phyloP scores from a whole-genome alignment of 192 early-diverging fungal genomes.

The Coemansia sp. region DNA sequence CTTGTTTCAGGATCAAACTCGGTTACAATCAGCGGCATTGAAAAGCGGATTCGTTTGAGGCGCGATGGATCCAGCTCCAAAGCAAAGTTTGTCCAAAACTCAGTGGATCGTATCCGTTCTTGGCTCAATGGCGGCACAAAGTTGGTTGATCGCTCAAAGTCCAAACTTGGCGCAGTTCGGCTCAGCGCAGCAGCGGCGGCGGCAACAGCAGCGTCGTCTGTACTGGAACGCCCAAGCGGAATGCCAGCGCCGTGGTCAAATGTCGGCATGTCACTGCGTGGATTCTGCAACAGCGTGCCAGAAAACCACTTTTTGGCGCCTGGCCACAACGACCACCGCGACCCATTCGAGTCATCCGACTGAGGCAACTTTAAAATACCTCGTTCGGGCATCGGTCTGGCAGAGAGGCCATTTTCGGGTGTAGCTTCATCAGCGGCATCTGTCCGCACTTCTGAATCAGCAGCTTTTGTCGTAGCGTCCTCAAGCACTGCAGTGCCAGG shows the following conservation, averaged over 20 bases:
- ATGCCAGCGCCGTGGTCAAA: constrained; percentile 50
- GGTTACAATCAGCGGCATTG: constrained; percentile 56
- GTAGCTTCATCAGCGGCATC: not conserved
- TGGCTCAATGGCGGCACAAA: constrained; percentile 51
- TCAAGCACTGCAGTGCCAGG: not conserved
- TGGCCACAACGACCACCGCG: constrained; percentile 49
- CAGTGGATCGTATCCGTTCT: constrained; percentile 53
- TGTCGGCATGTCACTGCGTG: constrained; percentile 10
- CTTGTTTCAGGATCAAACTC: constrained; percentile 48
- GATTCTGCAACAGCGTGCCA: constrained; percentile 13
- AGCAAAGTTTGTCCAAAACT: constrained; percentile 54
- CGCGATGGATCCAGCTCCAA: constrained; percentile 47
- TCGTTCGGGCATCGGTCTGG: constrained; percentile 21
- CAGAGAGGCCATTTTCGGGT: not conserved
- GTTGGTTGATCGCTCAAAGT: constrained; percentile 49
- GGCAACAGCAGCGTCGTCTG: not conserved
- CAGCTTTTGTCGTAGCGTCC: not conserved
- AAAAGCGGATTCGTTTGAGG: constrained; percentile 53
- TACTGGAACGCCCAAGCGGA: constrained; percentile 17
- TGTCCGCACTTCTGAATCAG: not conserved
- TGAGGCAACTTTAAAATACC: constrained; percentile 51
- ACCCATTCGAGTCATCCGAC: constrained; percentile 22
- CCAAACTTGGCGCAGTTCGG: constrained; percentile 47
- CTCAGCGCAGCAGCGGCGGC: constrained; percentile 4
- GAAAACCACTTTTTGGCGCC: constrained; percentile 51